phyloP scores from a whole-genome alignment of 2,329 filamentous ascomycete species.

The Aspergillus chevalieri region DNA sequence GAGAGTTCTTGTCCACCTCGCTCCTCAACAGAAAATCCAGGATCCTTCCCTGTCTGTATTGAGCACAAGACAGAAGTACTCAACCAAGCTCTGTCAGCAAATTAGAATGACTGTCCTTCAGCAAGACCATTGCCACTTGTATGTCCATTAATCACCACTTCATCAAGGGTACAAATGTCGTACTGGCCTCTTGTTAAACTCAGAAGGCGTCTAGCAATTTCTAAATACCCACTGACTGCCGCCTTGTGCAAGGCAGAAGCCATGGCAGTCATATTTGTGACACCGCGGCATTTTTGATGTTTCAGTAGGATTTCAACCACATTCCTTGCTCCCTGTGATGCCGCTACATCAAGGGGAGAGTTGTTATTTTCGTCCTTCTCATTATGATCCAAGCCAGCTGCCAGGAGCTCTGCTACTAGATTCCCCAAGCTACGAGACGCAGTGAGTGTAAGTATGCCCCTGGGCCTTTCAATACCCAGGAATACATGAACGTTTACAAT shows the following conservation, averaged over 20 bases:
- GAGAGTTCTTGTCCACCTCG: background rate
- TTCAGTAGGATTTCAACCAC: background rate
- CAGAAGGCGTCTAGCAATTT: background rate
- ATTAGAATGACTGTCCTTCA: background rate
- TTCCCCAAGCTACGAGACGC: background rate
- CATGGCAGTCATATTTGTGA: background rate
- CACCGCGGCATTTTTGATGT: background rate
- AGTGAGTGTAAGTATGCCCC: background rate
- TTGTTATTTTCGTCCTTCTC: background rate
- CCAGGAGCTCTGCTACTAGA: background rate
- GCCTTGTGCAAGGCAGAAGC: background rate
- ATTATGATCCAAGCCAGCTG: background rate
- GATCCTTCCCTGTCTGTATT: background rate
- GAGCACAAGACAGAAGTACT: background rate
- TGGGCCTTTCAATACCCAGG: background rate
- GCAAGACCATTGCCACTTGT: background rate
- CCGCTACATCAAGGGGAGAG: background rate
- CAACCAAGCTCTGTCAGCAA: background rate
- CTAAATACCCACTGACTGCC: background rate
- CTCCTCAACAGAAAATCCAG: background rate
- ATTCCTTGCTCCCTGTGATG: background rate
- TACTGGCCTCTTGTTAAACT: background rate
- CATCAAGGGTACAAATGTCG: background rate
- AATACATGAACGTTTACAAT: background rate
- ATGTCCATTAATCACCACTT: background rate